phyloP scores from a whole-genome alignment of 2,329 filamentous ascomycete genomes.

The Claviceps sorghi region DNA sequence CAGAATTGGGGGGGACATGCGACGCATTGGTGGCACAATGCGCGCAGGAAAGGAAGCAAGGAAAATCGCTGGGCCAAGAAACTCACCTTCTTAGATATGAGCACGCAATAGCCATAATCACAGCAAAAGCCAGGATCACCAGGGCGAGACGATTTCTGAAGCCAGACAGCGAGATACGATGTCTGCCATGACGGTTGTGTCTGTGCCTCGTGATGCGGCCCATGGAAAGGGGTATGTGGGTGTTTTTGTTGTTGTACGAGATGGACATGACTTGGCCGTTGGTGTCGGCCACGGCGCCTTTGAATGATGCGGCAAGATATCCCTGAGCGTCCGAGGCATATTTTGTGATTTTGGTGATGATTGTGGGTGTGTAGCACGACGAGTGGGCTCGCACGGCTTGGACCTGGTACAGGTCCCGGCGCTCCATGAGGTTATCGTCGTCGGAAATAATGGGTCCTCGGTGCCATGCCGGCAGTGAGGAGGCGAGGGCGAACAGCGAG shows the following conservation, averaged over 20 bases:
- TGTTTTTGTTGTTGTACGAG: neutral
- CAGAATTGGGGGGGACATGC: too few species aligned
- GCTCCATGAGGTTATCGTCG: slow-evolving; percentile 7
- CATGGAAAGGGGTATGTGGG: neutral
- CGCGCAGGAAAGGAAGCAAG: neutral
- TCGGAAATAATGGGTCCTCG: slow-evolving; percentile 5
- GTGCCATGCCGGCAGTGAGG: slow-evolving; percentile 2
- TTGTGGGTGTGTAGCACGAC: neutral
- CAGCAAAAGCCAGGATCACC: slow-evolving; percentile 7
- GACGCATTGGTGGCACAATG: neutral
- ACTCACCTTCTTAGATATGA: slow-evolving; percentile 9
- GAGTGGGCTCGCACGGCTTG: slow-evolving; percentile 2
- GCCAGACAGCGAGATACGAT: slow-evolving; percentile 3
- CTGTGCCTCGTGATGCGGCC: neutral
- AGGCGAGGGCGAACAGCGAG: neutral
- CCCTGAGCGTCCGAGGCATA: slow-evolving; percentile 6
- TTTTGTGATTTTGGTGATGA: slow-evolving; percentile 5
- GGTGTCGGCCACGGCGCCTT: slow-evolving; percentile 7
- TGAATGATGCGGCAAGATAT: slow-evolving; percentile 4
- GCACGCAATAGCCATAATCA: slow-evolving; percentile 8
- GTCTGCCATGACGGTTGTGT: neutral
- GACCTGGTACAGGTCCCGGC: neutral
- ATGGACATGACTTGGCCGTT: slow-evolving; percentile 9
- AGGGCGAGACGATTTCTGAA: slow-evolving; percentile 9
- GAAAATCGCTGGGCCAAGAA: neutral